phyloP scores from a whole-genome alignment of 2,329 filamentous ascomycete genomes.

The Torrubiellomyces zombiae region DNA sequence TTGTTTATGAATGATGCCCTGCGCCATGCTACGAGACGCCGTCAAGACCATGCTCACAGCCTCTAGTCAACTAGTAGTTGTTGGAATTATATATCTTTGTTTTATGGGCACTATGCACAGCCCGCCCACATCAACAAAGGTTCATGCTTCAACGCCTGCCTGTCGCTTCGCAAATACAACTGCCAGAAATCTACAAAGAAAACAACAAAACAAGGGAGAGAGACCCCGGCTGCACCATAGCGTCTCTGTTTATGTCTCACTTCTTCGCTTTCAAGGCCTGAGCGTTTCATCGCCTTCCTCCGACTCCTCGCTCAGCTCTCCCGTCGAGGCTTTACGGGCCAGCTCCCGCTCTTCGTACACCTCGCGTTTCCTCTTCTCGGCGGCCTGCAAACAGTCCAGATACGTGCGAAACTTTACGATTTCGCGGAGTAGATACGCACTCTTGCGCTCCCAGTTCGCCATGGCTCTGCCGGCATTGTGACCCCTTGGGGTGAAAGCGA shows the following conservation, averaged over 20 bases:
- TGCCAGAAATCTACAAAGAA: too few relatives aligned
- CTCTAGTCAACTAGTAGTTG: too few relatives aligned
- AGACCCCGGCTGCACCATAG: background rate
- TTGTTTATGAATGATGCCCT: too few relatives aligned
- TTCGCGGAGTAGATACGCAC: conserved; percentile 75
- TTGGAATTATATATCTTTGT: too few relatives aligned
- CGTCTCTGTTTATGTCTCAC: background rate
- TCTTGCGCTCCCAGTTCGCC: conserved; percentile 95
- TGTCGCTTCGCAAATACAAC: too few relatives aligned
- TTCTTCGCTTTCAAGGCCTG: conserved; percentile 10
- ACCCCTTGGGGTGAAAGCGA: conserved; percentile 76
- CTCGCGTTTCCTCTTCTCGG: conserved; percentile 50
- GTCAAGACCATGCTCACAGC: too few relatives aligned
- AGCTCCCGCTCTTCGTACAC: conserved; percentile 48
- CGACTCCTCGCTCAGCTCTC: conserved; percentile 23
- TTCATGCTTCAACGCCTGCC: too few relatives aligned
- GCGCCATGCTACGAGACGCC: too few relatives aligned
- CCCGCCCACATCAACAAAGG: too few relatives aligned
- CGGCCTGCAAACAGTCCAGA: conserved; percentile 65
- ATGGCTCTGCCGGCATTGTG: conserved; percentile 70
- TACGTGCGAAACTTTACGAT: conserved; percentile 96
- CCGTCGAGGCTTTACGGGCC: conserved; percentile 30
- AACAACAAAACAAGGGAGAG: background rate
- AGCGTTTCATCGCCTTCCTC: conserved; percentile 20
- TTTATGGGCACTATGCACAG: too few relatives aligned